Evolutionary conservation across 306 rosid species (phyloP).

Genomic region (Alnus glutinosa): DNA sequence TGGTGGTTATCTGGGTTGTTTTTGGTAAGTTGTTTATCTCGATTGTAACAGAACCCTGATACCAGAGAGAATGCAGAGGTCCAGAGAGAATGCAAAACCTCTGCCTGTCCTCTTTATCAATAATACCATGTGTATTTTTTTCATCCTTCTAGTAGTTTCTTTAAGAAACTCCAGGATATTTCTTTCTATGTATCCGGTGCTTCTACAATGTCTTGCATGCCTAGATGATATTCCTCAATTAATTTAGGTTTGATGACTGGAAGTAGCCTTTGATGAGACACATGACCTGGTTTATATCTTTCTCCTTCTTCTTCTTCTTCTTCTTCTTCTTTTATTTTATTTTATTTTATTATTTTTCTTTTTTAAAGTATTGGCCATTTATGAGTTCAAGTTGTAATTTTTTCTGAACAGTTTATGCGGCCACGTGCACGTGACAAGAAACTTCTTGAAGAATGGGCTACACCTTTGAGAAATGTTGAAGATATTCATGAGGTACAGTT

Average conservation of each 20-base stretch:
- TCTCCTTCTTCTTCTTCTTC: too few relatives aligned
- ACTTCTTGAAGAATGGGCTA: slow-evolving; percentile 90
- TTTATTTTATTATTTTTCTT: too few relatives aligned
- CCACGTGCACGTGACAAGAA: slow-evolving; percentile 92
- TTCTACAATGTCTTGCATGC: not conserved
- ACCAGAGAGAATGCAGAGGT: not conserved
- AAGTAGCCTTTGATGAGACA: not conserved
- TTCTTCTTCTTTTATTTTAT: too few relatives aligned
- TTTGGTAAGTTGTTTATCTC: not conserved
- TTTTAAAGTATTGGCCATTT: slow-evolving; percentile 6
- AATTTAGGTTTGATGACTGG: not conserved
- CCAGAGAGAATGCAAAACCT: not conserved
- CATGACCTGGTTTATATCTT: not conserved
- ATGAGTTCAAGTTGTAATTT: not conserved
- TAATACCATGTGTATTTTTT: not conserved
- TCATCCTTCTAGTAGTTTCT: not conserved
- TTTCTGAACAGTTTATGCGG: slow-evolving; percentile 73
- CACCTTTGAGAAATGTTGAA: slow-evolving; percentile 65
- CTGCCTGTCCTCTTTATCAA: not conserved
- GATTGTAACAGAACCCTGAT: not conserved
- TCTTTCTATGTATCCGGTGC: not conserved
- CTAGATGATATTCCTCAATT: not conserved
- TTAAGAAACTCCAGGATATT: not conserved
- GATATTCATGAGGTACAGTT: slow-evolving; percentile 78
- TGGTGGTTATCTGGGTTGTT: not conserved